These are phyloP conservation scores for Kurtzmaniella quercitrusa DNA, from an alignment of 1,139 yeast genomes.

Conservation along the genomic window DNA sequence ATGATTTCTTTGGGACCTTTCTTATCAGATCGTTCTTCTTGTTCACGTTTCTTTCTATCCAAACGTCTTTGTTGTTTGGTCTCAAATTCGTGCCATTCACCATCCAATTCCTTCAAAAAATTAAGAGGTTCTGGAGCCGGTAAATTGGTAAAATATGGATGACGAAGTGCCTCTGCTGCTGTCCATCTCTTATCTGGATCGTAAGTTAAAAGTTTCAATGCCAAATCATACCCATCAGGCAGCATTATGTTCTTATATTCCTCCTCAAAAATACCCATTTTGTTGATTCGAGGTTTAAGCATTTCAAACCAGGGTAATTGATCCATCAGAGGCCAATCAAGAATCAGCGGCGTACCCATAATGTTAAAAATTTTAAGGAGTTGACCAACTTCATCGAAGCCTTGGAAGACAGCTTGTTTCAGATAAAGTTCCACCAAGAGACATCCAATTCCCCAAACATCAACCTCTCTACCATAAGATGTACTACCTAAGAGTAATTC, in stretches of 20 bases:
- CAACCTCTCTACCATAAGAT: constrained; percentile 85
- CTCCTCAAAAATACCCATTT: constrained; percentile 44
- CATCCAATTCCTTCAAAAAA: constrained; percentile 53
- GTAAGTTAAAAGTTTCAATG: constrained; percentile 55
- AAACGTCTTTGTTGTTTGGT: constrained; percentile 78
- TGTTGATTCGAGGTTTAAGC: constrained; percentile 56
- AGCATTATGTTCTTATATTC: constrained; percentile 45
- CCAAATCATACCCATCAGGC: constrained; percentile 60
- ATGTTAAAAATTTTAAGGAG: constrained; percentile 68
- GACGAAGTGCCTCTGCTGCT: constrained; percentile 59
- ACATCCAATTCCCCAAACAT: constrained; percentile 97
- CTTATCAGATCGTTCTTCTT: constrained; percentile 13
- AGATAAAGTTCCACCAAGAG: constrained; percentile 77
- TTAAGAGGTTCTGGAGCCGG: constrained; percentile 60
- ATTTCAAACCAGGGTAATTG: constrained; percentile 90
- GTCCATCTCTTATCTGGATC: constrained; percentile 65
- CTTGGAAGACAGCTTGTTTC: constrained; percentile 76
- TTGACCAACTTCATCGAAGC: constrained; percentile 84
- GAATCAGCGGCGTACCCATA: constrained; percentile 80
- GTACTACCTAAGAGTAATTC: constrained; percentile 88
- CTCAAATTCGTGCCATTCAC: constrained; percentile 97
- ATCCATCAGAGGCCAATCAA: constrained; percentile 76
- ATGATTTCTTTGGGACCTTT: background rate
- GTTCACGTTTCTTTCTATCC: constrained; percentile 44
- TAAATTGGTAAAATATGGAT: constrained; percentile 65